phyloP scores from a whole-genome alignment of 192 early-diverging fungal species.

The Podila horticola region DNA sequence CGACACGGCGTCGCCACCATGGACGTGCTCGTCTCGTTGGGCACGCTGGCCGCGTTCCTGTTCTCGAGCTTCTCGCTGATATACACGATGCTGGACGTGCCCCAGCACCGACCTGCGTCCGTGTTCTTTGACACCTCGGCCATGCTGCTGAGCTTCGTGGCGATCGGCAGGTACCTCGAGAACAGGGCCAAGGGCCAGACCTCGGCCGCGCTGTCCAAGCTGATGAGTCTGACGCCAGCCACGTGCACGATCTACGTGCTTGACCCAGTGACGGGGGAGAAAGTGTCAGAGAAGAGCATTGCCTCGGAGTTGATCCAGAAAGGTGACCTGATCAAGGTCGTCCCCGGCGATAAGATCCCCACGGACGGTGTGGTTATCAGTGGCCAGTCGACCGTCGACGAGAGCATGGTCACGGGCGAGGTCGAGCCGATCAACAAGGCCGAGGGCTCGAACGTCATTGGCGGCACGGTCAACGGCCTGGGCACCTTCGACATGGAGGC shows the following conservation, averaged over 20 bases:
- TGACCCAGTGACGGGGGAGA: constrained; percentile 56
- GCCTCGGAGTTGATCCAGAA: constrained; percentile 87
- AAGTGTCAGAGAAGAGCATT: constrained; percentile 76
- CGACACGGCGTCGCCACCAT: constrained; percentile 90
- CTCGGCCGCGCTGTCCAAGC: constrained; percentile 85
- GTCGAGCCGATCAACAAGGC: constrained; percentile 80
- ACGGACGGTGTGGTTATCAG: constrained; percentile 84
- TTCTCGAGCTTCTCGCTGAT: constrained; percentile 85
- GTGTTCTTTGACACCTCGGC: constrained; percentile 96
- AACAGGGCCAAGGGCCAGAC: constrained; percentile 96
- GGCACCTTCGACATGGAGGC: constrained; percentile 89
- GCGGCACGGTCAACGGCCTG: constrained; percentile 94
- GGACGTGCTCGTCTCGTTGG: constrained; percentile 92
- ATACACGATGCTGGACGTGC: constrained; percentile 61
- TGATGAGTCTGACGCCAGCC: constrained; percentile 88
- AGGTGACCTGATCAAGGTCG: constrained; percentile 86
- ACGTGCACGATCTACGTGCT: constrained; percentile 68
- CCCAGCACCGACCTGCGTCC: constrained; percentile 66
- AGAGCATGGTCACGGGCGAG: constrained; percentile 98
- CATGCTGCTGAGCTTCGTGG: constrained; percentile 94
- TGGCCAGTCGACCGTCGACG: constrained; percentile 87
- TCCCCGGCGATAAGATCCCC: constrained; percentile 95
- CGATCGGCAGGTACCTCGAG: constrained; percentile 92
- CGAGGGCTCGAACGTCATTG: constrained; percentile 76
- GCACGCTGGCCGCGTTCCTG: constrained; percentile 86